Conservation (phyloP, 192 early-diverging fungal species). For the Coemansia sp. region DNA sequence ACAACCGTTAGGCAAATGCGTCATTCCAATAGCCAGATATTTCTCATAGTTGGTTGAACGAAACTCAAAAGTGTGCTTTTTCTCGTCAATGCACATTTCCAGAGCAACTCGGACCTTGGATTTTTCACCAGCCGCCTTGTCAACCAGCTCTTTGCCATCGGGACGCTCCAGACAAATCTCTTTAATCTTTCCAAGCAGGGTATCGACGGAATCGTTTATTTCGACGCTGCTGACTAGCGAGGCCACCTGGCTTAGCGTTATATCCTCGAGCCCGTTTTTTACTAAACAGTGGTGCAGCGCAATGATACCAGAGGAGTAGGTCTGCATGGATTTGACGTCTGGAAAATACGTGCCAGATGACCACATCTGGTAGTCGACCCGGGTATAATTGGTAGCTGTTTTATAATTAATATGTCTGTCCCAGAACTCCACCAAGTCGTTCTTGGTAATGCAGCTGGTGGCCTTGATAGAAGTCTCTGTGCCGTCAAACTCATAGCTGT, state of each 20-base stretch:
- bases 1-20: not conserved
- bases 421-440: slow-evolving; percentile 30
- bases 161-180: not conserved
- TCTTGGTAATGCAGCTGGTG: slow-evolving; percentile 15
- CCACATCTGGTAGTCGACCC: slow-evolving; percentile 21
- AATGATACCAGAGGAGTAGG: not conserved
- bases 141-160: not conserved
- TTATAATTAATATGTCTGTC: slow-evolving; percentile 33
- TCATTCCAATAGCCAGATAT: not conserved
- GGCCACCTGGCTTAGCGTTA: not conserved
- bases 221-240: not conserved
- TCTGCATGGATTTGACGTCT: not conserved
- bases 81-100: not conserved
- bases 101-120: not conserved
- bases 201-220: not conserved
- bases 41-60: not conserved
- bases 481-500: slow-evolving; percentile 74
- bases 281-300: not conserved
- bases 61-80: not conserved
- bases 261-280: not conserved
- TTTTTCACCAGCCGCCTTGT: not conserved
- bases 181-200: not conserved
- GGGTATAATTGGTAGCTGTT: slow-evolving; percentile 28
- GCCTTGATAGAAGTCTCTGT: slow-evolving; percentile 4
- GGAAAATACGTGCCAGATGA: not conserved